Evolutionary conservation across 2,329 filamentous ascomycete genomes (phyloP), one percentile per base, ranked within the genome.

Genomic region (Rugonectria rugulosa): DNA sequence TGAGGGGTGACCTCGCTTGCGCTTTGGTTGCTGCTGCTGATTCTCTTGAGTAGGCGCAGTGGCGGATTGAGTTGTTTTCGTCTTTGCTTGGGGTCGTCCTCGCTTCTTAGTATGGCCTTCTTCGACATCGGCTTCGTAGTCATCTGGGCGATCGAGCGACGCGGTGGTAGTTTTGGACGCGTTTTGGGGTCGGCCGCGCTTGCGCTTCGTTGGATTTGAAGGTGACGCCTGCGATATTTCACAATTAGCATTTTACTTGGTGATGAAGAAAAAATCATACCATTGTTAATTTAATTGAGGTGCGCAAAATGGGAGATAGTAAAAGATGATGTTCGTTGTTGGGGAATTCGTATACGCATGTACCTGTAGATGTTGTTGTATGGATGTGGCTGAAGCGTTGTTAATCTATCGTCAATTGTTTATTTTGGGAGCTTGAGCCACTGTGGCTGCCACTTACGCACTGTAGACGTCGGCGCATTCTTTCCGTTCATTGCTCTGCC

Each of bases 171-270:
- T 24, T 14, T 69, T 73, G 51, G 73, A 73, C 75, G 76, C 76
- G 76, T 75, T 75, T 26, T 73, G 64, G 11, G 73, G 75, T 34
- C 74, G 72, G 49, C 75, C 75, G 67, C 77, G 77, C 65, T 78
- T 79, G 60, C 77, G 77, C 62, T 75, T 77, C 48, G 70, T 71
- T 23, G 65, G 65, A 26, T 70, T 60, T 48, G 69, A 63, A 31
- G 64, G 59, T 37, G 65, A 59, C 14, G 70, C 60, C 68, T 71
- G 32, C 3, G 19, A 61, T 34, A 60, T 27, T 10, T 31, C n/a
- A n/a, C n/a, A n/a, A n/a, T n/a, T n/a, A n/a, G n/a, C n/a, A n/a
- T n/a, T n/a, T n/a, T n/a, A n/a, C n/a, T n/a, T n/a, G n/a, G n/a
- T n/a, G n/a, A n/a, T n/a, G n/a, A n/a, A n/a, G n/a, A n/a, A n/a